Conservation (phyloP, 306 rosid genomes). For the Dryas alaskensis region DNA sequence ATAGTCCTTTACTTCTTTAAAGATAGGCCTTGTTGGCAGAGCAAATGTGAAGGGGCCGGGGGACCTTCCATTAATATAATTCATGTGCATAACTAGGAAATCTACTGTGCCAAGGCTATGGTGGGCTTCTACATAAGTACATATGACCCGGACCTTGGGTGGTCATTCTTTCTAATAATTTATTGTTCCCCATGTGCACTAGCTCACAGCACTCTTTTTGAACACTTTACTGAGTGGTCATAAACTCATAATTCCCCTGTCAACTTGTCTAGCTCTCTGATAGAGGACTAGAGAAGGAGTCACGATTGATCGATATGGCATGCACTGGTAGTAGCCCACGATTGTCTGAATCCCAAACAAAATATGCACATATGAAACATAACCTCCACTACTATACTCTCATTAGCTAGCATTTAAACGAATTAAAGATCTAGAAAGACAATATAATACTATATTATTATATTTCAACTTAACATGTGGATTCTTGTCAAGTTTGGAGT, state of each 20-base stretch:
- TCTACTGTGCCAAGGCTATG: slow-evolving; percentile 9
- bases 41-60: not conserved
- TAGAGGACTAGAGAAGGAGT: no score
- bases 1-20: not conserved
- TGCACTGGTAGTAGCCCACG: slow-evolving; percentile 14
- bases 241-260: not conserved
- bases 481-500: no score
- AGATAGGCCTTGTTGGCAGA: slow-evolving; percentile 8
- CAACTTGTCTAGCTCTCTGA: slow-evolving; percentile 9
- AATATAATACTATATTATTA: no score
- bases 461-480: no score
- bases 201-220: not conserved
- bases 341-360: not conserved
- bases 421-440: no score
- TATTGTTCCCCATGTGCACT: slow-evolving; percentile 10
- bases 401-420: no score
- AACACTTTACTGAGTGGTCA: slow-evolving; percentile 23
- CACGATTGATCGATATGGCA: not conserved
- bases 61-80: not conserved
- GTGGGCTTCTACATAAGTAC: not conserved
- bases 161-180: slow-evolving; percentile 13
- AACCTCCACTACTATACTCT: no score
- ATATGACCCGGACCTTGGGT: no score
- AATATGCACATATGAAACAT: no score
- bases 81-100: slow-evolving; percentile 25